These are phyloP conservation scores for Diaporthe sp. DNA, from an alignment of 2,329 filamentous ascomycete species.

Conservation along the genomic window DNA sequence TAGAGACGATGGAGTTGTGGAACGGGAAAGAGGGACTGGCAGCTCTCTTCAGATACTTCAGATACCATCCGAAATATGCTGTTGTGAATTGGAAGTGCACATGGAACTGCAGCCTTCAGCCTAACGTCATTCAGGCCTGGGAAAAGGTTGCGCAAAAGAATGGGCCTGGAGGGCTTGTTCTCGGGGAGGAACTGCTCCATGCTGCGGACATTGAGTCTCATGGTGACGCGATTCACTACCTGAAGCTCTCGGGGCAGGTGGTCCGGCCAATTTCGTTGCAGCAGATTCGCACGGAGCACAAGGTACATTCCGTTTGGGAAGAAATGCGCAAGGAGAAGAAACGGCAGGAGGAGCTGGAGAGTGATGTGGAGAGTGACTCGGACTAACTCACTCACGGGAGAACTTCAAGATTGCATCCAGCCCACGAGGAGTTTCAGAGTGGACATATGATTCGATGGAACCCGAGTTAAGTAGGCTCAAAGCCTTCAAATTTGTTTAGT, in stretches of 20 bases:
- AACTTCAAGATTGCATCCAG: neutral
- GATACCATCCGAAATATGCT: too few relatives aligned
- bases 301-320: neutral
- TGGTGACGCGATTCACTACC: neutral
- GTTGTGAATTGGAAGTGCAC: constrained; percentile 47
- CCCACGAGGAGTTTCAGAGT: neutral
- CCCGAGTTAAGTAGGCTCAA: neutral
- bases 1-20: constrained; percentile 52
- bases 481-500: neutral
- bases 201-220: neutral
- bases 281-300: neutral
- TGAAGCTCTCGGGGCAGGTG: neutral
- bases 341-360: neutral
- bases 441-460: neutral
- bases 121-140: constrained; percentile 45
- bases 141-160: constrained; percentile 44
- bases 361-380: too few relatives aligned
- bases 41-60: constrained; percentile 48
- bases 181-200: constrained; percentile 40
- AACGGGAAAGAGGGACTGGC: constrained; percentile 48
- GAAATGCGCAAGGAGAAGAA: neutral
- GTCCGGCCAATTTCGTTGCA: neutral
- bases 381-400: too few relatives aligned
- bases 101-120: constrained; percentile 44
- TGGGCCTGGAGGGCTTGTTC: constrained; percentile 39